Base-by-base conservation (phyloP, 345 rosid species). In the Sapria himalayana region DNA sequence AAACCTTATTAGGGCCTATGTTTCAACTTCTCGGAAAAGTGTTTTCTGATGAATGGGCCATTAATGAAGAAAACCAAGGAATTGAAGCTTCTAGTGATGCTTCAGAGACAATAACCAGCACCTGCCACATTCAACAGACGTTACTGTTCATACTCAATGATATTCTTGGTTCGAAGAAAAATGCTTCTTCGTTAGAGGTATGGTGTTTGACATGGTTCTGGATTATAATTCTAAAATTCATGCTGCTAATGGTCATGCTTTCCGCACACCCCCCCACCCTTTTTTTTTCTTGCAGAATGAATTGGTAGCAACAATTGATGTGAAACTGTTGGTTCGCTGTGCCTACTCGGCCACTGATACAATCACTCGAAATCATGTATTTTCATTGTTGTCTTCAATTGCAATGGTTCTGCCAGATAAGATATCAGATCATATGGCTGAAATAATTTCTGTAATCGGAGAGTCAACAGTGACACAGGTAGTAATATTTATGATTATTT, bases 391-490 rank as follows among this genome's bases (percentile, higher is more conserved):
- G 59, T 62, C 85, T 14, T 48, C 76, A 13, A 33, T 72, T 47
- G 77, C 73, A 22, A 79, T 71, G 68, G 53, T 67, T 37, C 47
- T 64, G 49, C 93, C 95, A 0, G 75, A 67, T 39, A 67, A 49
- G 43, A 48, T 82, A 40, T 58, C 74, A 65, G 80, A 71, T 31
- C 77, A 79, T 40, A 67, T 66, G 45, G 31, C 50, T 43, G 78
- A 66, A 42, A 71, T 82, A 57, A 70, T 89, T 48, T 42, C 70
- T 22, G 67, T 74, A 24, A 62, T 74, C 16, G 95, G 95, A 56
- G 74, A 79, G 60, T 84, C 95, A 39, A 62, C 92, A 0, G 66
- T 74, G 29, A 63, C 66, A 25, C 85, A 82, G 95, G 98, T 89
- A 16, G 20, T 47, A 4, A 3, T 7, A 22, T 41, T 41, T 41